Percentiles rank a stretch among this genome's conserved stretches.
These are phyloP conservation scores for Xylaria sp. DNA, from an alignment of 2,329 filamentous ascomycete genomes.

Conservation along the genomic window DNA sequence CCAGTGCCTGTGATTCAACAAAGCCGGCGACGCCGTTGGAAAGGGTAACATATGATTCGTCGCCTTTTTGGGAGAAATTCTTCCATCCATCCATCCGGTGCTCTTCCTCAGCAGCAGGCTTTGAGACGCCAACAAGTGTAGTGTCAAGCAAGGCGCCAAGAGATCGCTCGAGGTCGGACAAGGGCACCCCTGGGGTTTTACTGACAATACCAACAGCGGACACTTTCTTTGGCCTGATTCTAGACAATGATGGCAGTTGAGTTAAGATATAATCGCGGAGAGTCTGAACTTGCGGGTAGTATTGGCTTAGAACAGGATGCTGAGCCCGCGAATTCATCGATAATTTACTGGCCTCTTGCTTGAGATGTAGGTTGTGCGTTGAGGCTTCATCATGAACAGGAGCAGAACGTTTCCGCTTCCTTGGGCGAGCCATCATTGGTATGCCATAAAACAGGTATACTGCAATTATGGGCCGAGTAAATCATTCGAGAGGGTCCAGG, in stretches of 20 bases:
- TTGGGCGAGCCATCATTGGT: constrained; percentile 43
- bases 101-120: constrained; percentile 49
- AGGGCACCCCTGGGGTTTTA: constrained; percentile 30
- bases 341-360: constrained; percentile 30
- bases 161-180: constrained; percentile 52
- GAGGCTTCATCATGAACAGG: constrained; percentile 24
- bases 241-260: constrained; percentile 74
- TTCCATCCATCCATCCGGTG: constrained; percentile 65
- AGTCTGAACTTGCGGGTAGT: constrained; percentile 72
- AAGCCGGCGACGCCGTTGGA: constrained; percentile 58
- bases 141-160: constrained; percentile 73
- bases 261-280: constrained; percentile 77
- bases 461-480: constrained; percentile 7
- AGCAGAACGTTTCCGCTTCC: constrained; percentile 43
- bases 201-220: constrained; percentile 53
- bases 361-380: constrained; percentile 30
- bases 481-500: neutral
- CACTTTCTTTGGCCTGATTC: constrained; percentile 67
- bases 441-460: constrained; percentile 18
- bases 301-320: constrained; percentile 74
- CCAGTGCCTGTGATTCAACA: constrained; percentile 71
- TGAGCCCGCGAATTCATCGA: constrained; percentile 43
- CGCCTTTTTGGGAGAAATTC: constrained; percentile 69
- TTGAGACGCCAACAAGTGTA: constrained; percentile 69
- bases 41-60: constrained; percentile 66